These are phyloP conservation scores for Cardamine occulta DNA, from an alignment of 345 rosid genomes.

Conservation along the genomic window DNA sequence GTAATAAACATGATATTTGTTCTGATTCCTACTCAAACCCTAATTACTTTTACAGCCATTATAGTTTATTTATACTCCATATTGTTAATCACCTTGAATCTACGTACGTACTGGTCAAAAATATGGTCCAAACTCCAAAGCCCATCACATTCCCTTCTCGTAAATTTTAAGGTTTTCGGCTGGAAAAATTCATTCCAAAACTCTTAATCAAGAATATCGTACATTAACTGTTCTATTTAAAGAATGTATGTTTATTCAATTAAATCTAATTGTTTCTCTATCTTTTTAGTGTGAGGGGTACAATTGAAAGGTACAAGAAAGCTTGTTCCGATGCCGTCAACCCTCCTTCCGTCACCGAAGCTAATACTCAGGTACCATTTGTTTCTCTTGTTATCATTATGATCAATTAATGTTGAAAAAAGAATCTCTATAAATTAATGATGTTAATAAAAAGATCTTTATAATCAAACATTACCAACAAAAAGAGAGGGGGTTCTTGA, in stretches of 20 bases:
- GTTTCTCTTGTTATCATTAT: neutral
- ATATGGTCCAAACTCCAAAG: conserved; percentile 25
- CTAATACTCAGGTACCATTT: conserved; percentile 77
- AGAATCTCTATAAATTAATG: too few species aligned
- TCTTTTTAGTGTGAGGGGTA: conserved; percentile 64
- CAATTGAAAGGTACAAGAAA: conserved; percentile 93
- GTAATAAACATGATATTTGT: neutral
- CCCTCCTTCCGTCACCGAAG: conserved; percentile 75
- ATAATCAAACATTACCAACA: neutral
- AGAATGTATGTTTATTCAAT: neutral
- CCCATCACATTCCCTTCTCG: conserved; percentile 16
- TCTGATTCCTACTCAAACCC: neutral
- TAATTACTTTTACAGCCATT: neutral
- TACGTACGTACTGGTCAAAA: conserved; percentile 1
- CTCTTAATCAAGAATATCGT: neutral
- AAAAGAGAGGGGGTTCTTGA: conserved; percentile 10
- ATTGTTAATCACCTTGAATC: neutral
- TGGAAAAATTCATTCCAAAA: neutral
- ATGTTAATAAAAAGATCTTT: neutral
- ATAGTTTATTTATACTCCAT: neutral
- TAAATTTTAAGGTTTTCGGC: conserved; percentile 31
- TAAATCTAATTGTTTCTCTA: neutral
- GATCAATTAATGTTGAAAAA: neutral
- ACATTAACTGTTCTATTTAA: neutral
- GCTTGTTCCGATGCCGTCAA: conserved; percentile 63